Percentiles rank a stretch among this genome's conserved stretches.
Conservation (phyloP, 352 stramenopile species). For the Phytophthora sojae region DNA sequence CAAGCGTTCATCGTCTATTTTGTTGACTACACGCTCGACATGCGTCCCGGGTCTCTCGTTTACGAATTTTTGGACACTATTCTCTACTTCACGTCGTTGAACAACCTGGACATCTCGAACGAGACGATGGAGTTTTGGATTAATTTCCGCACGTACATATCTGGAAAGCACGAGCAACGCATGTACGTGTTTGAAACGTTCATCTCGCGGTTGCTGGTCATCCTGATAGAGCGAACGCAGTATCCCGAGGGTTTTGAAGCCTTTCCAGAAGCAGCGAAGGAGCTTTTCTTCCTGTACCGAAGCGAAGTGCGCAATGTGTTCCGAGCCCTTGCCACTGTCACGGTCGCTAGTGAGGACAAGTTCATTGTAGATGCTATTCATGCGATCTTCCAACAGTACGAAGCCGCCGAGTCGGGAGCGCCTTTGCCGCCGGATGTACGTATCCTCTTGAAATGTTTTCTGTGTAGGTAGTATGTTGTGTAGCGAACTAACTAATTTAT, state of each 20-base stretch:
- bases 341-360: slow-evolving; percentile 69
- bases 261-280: slow-evolving; percentile 56
- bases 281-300: slow-evolving; percentile 72
- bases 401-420: slow-evolving; percentile 51
- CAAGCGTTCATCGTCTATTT: slow-evolving; percentile 84
- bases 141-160: slow-evolving; percentile 77
- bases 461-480: slow-evolving; percentile 1
- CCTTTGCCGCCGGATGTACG: slow-evolving; percentile 48
- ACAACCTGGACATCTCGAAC: slow-evolving; percentile 74
- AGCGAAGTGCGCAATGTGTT: slow-evolving; percentile 83
- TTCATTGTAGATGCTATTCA: slow-evolving; percentile 82
- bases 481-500: slow-evolving; percentile 21
- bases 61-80: slow-evolving; percentile 82
- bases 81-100: slow-evolving; percentile 70
- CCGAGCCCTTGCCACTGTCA: slow-evolving; percentile 79
- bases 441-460: slow-evolving; percentile 5
- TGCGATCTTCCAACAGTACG: slow-evolving; percentile 78
- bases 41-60: slow-evolving; percentile 66
- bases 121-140: slow-evolving; percentile 89
- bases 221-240: slow-evolving; percentile 75
- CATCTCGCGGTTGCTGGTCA: slow-evolving; percentile 71
- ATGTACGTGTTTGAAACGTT: slow-evolving; percentile 78
- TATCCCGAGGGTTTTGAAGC: slow-evolving; percentile 66
- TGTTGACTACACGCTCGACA: slow-evolving; percentile 76
- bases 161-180: slow-evolving; percentile 77